These are phyloP conservation scores for Teunomyces pallodes DNA, from an alignment of 805 yeast genomes.

Conservation along the genomic window DNA sequence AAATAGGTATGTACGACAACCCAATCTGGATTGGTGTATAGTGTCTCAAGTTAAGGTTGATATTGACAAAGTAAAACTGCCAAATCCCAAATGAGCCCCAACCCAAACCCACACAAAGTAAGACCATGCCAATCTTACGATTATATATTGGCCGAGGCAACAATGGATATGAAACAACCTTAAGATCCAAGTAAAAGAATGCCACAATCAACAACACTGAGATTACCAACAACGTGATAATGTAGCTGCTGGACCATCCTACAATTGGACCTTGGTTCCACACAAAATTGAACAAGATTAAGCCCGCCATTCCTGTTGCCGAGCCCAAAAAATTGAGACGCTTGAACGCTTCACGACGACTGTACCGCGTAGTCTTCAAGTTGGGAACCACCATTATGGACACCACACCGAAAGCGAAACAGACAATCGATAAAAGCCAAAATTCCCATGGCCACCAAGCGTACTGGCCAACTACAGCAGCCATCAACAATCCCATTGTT, in stretches of 20 bases:
- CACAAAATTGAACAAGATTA: conserved; percentile 62
- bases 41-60: conserved; percentile 48
- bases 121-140: conserved; percentile 44
- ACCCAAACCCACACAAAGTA: conserved; percentile 55
- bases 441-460: conserved; percentile 64
- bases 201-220: conserved; percentile 40
- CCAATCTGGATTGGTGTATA: conserved; percentile 33
- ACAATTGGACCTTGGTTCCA: conserved; percentile 75
- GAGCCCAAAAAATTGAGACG: conserved; percentile 43
- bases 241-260: conserved; percentile 64
- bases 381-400: conserved; percentile 32
- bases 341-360: conserved; percentile 11
- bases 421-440: conserved; percentile 45
- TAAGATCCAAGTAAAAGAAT: conserved; percentile 49
- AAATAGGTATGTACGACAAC: conserved; percentile 46
- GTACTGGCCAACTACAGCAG: conserved; percentile 44
- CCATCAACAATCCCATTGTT: conserved; percentile 51
- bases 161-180: conserved; percentile 49
- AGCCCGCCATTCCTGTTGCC: conserved; percentile 52
- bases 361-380: conserved; percentile 8
- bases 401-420: conserved; percentile 27
- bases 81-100: conserved; percentile 81
- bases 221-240: conserved; percentile 53
- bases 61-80: conserved; percentile 60
- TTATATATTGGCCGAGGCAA: conserved; percentile 51